Conservation (phyloP, 176 grass and related monocot genomes). For the Musa troglodytarum region DNA sequence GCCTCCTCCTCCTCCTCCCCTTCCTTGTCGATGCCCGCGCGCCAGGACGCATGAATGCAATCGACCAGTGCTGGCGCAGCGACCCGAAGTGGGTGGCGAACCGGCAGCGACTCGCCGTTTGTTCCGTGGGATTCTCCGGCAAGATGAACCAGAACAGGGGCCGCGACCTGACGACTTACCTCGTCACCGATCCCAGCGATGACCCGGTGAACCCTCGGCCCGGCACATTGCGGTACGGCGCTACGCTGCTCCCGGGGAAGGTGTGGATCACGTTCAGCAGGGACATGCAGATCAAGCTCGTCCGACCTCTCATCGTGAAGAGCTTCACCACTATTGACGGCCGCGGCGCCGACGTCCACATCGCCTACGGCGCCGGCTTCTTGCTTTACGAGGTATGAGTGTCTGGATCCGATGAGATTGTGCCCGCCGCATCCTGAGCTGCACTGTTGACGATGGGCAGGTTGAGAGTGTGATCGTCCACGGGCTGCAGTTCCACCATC, state of each 20-base stretch:
- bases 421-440: background rate
- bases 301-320: slow-evolving; percentile 53
- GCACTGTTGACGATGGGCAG: background rate
- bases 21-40: background rate
- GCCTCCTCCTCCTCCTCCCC: slow-evolving; percentile 9
- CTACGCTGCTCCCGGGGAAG: slow-evolving; percentile 48
- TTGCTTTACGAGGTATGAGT: slow-evolving; percentile 37
- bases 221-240: slow-evolving; percentile 73
- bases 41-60: slow-evolving; percentile 22
- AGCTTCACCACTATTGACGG: slow-evolving; percentile 88
- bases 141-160: slow-evolving; percentile 67
- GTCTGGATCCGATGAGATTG: background rate
- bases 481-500: slow-evolving; percentile 52
- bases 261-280: slow-evolving; percentile 80
- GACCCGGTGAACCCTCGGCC: slow-evolving; percentile 41
- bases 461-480: slow-evolving; percentile 55
- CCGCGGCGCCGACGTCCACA: slow-evolving; percentile 58
- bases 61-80: slow-evolving; percentile 68
- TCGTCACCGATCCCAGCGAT: slow-evolving; percentile 57
- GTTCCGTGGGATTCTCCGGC: slow-evolving; percentile 62
- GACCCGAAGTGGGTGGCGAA: slow-evolving; percentile 42
- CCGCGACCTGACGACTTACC: slow-evolving; percentile 26
- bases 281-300: slow-evolving; percentile 56
- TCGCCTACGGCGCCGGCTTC: slow-evolving; percentile 57
- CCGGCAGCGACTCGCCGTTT: slow-evolving; percentile 48